Evolutionary conservation across 257 asterid genomes (phyloP).

Genomic region (Lithospermum erythrorhizon): DNA sequence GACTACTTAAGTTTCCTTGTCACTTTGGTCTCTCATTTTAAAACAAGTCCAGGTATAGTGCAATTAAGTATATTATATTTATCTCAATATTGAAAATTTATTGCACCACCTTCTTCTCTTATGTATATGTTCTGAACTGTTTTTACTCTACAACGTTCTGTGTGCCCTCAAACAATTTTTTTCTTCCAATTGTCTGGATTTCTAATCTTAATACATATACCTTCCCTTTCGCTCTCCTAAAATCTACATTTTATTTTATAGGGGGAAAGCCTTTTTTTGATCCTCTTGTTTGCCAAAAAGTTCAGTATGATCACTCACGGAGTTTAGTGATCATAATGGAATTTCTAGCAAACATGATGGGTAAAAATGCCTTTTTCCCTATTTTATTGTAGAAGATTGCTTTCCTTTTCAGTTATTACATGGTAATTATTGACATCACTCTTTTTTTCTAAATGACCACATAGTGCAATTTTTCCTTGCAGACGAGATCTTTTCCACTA

Average conservation of each 20-base stretch:
- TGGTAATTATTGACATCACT: neutral
- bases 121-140: neutral
- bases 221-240: too few relatives aligned
- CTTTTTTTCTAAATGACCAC: neutral
- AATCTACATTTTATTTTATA: too few relatives aligned
- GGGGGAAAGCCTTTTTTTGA: too few relatives aligned
- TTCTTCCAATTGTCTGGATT: neutral
- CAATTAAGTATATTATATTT: neutral
- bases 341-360: too few relatives aligned
- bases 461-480: constrained; percentile 15
- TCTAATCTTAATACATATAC: too few relatives aligned
- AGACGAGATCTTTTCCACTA: constrained; percentile 31
- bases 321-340: too few relatives aligned
- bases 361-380: too few relatives aligned
- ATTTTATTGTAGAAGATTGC: too few relatives aligned
- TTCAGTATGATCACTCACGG: too few relatives aligned
- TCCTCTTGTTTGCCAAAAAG: too few relatives aligned
- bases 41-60: constrained; percentile 57
- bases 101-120: neutral
- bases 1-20: constrained; percentile 71
- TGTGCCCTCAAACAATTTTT: neutral
- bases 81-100: neutral
- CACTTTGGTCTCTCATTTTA: constrained; percentile 67
- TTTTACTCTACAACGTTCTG: neutral
- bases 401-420: too few relatives aligned